Base-by-base conservation (phyloP, 169 alveolate genomes). In the Cryptosporidium sp. region DNA sequence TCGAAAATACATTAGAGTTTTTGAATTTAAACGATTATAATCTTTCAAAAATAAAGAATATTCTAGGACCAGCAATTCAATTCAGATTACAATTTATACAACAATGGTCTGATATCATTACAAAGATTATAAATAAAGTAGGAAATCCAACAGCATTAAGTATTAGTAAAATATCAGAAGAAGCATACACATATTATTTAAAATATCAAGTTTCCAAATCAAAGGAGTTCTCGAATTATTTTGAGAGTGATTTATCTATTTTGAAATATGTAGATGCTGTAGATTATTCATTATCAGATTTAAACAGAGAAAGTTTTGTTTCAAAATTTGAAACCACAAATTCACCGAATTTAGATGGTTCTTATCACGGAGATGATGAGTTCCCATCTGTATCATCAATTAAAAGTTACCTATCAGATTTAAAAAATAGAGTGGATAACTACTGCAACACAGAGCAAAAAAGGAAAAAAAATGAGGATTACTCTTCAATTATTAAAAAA, bases 31-130 rank as follows among this genome's bases (percentile, higher is more conserved):
- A 39, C 9, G 35, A 62, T 10, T 7, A 18, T 26, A 43, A 29
- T 26, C 26, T n/a, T 12, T 26, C 61, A 8, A 45, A 62, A 43
- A 6, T 65, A 29, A 62, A 62, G 37, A 62, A 59, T n/a, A 80
- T 80, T 35, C 23, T 80, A n/a, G 89, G 62, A 9, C 67, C 75
- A 12, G 59, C 80, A 0, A 39, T 45, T 43, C 61, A 61, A 41
- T 65, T 80, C 58, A 59, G 89, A 67, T 31, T 80, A 4, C 89
- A 80, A 62, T 80, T 80, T 80, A 31, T 80, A 21, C 69, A 80
- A 23, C 73, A 80, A 21, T 80, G 89, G 89, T n/a, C 51, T 3
- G 73, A 80, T 45, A 43, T 80, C 16, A 26, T 80, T 39, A 10
- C 45, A 18, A 80, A 62, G 18, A 37, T 59, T 41, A 62, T 80